Conservation (phyloP, 345 rosid species). For the Aquilaria sinensis region DNA sequence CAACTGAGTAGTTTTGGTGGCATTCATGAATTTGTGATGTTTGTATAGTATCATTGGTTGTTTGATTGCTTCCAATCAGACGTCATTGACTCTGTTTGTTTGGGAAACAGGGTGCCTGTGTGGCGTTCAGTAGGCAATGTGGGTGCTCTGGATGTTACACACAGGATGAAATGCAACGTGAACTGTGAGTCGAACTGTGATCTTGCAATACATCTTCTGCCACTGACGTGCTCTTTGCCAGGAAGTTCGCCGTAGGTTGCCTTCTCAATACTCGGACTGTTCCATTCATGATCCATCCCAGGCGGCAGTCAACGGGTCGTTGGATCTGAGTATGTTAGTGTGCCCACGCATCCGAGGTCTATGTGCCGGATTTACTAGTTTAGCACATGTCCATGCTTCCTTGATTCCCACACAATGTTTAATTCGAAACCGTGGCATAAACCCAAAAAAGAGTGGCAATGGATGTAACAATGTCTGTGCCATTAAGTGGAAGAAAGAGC, state of each 20-base stretch:
- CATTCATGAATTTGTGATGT: too few relatives aligned
- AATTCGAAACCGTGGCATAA: too few relatives aligned
- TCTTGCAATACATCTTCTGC: slow-evolving; percentile 67
- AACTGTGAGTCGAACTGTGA: slow-evolving; percentile 77
- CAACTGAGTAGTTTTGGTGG: too few relatives aligned
- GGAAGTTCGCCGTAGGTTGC: slow-evolving; percentile 90
- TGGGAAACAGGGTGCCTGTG: slow-evolving; percentile 63
- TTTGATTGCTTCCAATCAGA: too few relatives aligned
- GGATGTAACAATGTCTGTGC: too few relatives aligned
- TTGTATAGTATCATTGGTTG: too few relatives aligned
- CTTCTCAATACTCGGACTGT: slow-evolving; percentile 69
- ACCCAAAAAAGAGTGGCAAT: too few relatives aligned
- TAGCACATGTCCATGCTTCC: slow-evolving; percentile 4
- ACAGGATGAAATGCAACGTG: slow-evolving; percentile 67
- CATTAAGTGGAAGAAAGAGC: too few relatives aligned
- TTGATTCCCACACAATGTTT: too few relatives aligned
- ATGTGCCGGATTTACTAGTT: background rate
- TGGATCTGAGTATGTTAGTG: slow-evolving; percentile 24
- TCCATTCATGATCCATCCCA: slow-evolving; percentile 67
- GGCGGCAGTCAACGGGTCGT: slow-evolving; percentile 74
- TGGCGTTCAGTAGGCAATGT: slow-evolving; percentile 71
- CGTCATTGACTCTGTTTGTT: too few relatives aligned
- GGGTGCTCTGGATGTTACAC: slow-evolving; percentile 77
- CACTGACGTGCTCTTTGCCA: slow-evolving; percentile 90
- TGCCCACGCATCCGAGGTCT: background rate